phyloP scores from a whole-genome alignment of 2,329 filamentous ascomycete genomes.

The Orbilia javanica region DNA sequence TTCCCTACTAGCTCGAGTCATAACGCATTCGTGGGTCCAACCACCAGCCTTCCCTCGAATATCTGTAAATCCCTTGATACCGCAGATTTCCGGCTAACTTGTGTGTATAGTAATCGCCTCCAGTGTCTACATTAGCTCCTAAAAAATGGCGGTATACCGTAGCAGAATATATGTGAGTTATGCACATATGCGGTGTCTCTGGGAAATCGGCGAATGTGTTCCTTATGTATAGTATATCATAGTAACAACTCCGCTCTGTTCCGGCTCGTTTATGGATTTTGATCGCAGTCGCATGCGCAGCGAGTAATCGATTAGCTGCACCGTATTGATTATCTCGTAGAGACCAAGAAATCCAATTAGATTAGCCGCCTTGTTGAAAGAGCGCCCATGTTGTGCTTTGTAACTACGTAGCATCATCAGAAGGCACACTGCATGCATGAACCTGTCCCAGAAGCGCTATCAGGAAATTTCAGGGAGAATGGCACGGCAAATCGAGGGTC shows the following conservation, averaged over 20 bases:
- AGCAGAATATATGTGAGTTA: background rate
- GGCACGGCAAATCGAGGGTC: background rate
- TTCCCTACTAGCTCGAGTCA: background rate
- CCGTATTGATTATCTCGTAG: background rate
- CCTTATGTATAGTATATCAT: background rate
- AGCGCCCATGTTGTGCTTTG: background rate
- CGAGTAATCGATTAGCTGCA: too few relatives aligned
- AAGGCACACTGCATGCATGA: background rate
- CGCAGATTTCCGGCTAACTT: background rate
- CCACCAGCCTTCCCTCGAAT: background rate
- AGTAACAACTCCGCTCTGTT: too few relatives aligned
- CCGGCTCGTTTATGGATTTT: too few relatives aligned
- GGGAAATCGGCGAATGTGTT: background rate
- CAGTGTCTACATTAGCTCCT: too few relatives aligned
- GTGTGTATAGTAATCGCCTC: background rate
- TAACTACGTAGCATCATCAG: background rate
- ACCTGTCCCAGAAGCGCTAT: background rate
- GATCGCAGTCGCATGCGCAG: too few relatives aligned
- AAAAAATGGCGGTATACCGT: background rate
- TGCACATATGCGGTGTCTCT: background rate
- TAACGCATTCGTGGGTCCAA: background rate
- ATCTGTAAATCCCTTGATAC: background rate
- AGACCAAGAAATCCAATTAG: background rate
- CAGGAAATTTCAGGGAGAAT: background rate
- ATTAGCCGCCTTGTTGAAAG: background rate